Evolutionary conservation across 352 stramenopile species (phyloP).

Genomic region (Achlya hypogyna): DNA sequence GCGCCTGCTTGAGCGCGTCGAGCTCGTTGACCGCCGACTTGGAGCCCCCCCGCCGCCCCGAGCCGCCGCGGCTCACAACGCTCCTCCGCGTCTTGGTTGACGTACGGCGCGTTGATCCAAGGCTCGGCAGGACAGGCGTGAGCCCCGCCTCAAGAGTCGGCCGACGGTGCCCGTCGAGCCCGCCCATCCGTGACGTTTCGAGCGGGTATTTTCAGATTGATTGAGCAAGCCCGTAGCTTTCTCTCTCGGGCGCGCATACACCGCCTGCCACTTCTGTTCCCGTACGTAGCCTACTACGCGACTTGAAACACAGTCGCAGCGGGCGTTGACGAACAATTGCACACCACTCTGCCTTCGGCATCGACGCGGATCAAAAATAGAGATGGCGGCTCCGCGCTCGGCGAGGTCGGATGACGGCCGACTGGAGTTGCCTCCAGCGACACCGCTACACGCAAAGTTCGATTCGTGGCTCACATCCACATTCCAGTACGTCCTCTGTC

Average conservation of each 20-base stretch:
- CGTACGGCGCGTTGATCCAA: background rate
- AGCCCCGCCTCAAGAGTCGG: background rate
- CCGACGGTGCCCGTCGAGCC: background rate
- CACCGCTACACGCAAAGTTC: background rate
- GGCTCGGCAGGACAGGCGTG: background rate
- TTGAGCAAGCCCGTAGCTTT: too few species aligned
- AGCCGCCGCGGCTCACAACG: background rate
- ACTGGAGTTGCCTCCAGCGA: background rate
- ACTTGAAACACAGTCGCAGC: too few species aligned
- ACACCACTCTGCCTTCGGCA: too few species aligned
- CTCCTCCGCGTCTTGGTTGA: background rate
- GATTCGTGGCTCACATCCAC: background rate
- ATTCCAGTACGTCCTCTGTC: background rate
- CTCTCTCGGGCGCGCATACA: too few species aligned
- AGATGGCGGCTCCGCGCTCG: background rate
- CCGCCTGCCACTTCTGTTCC: too few species aligned
- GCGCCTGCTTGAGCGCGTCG: constrained; percentile 41
- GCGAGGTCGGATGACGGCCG: background rate
- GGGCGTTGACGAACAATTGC: too few species aligned
- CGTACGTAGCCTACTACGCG: too few species aligned
- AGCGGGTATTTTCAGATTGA: background rate
- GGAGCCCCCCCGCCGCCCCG: background rate
- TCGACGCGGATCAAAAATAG: too few species aligned
- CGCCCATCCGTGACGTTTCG: background rate
- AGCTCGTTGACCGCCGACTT: constrained; percentile 12